Conservation (phyloP, 2,329 filamentous ascomycete species). For the Fusarium chlamydosporum region DNA sequence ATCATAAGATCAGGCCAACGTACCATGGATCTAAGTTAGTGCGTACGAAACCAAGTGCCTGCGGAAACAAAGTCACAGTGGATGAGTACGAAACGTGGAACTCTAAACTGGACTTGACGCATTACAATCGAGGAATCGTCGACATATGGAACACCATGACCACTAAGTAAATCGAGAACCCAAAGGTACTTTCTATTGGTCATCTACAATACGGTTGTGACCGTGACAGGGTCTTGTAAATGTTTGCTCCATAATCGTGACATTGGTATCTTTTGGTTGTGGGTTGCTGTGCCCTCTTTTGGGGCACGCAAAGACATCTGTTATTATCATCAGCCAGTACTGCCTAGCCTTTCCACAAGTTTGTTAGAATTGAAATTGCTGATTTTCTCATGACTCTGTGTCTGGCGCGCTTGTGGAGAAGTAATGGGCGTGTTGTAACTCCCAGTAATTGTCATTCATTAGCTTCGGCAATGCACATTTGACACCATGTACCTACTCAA, state of each 20-base stretch:
- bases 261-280: slow-evolving; percentile 6
- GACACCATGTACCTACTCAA: too few relatives aligned
- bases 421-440: background rate
- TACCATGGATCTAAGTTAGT: background rate
- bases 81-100: background rate
- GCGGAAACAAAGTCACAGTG: background rate
- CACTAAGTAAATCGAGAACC: background rate
- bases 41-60: background rate
- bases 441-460: background rate
- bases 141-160: background rate
- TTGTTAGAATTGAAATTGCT: background rate
- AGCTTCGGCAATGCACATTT: too few relatives aligned
- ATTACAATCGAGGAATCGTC: background rate
- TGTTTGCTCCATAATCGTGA: slow-evolving; percentile 18
- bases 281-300: slow-evolving; percentile 17
- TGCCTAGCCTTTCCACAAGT: background rate
- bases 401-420: background rate
- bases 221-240: background rate
- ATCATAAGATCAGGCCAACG: background rate
- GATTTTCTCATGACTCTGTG: background rate
- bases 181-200: background rate
- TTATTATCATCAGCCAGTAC: background rate
- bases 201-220: background rate
- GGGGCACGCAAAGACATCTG: slow-evolving; percentile 7
- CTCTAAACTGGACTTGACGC: background rate